Base-by-base conservation (phyloP, 2,329 filamentous ascomycete species). In the Fusarium miscanthi region DNA sequence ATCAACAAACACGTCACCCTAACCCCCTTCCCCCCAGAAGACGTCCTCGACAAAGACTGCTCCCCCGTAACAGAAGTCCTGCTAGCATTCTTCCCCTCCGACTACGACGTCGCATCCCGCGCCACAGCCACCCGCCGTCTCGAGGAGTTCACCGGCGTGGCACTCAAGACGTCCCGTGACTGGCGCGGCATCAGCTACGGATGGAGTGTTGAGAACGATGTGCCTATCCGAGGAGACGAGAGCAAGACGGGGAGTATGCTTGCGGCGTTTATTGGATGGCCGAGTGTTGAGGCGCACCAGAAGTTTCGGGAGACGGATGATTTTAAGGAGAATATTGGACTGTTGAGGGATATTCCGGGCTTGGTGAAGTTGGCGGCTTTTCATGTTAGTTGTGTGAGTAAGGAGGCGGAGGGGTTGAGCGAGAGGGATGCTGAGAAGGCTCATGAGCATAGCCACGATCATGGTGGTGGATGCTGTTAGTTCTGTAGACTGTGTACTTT, bases 281-380 rank as follows among this genome's bases (percentile, higher is more conserved):
- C 80, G 0, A 83, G 80, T 38, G 70, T 82, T 3, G 80, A 84
- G 41, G 79, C 80, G 33, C 83, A 84, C 51, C 63, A 75, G 63
- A 74, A 75, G 56, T 84, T 80, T 64, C 74, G 80, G 4, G 79
- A 82, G 37, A 81, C 78, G 10, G 63, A 79, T 13, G 66, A 69
- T 0, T 84, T 84, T 42, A 81, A 81, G 68, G 75, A 81, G 12
- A 77, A 77, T n/a, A 75, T 82, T 30, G 62, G 69, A 0, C 6
- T 79, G 23, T 12, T 80, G 23, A 65, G 75, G 42, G 72, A 66
- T 9, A 71, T 76, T n/a, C 75, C 76, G 0, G 64, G 74, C 0
- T 21, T 78, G 38, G 6, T 74, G 1, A 78, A 78, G 61, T 38
- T 78, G 37, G 53, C 40, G 4, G 61, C 66, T 21, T 77, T 76